A percentile compares a stretch with the other conserved stretches of the same genome.
These are phyloP conservation scores for Talaromyces wortmannii DNA, from an alignment of 495 filamentous ascomycete genomes.

Conservation along the genomic window DNA sequence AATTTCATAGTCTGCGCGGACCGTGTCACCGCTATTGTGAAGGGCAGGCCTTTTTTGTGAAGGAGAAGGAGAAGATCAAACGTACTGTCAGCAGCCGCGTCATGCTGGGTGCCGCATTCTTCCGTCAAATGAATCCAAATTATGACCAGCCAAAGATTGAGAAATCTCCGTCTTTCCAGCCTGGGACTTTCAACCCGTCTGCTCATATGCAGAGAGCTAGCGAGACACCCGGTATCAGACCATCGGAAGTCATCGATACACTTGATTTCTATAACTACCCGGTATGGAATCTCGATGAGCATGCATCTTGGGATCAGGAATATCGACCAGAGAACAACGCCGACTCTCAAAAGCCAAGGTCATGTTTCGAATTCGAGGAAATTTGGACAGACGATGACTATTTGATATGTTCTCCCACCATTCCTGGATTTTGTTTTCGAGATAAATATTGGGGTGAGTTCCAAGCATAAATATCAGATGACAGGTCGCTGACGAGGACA, in stretches of 20 bases:
- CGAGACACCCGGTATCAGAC: not conserved
- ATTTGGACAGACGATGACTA: slow-evolving; percentile 10
- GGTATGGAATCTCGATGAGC: not conserved
- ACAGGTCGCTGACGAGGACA: not conserved
- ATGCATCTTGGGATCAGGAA: not conserved
- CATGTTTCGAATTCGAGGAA: not conserved
- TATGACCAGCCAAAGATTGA: too few species aligned
- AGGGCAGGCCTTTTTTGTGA: too few species aligned
- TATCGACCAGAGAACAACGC: not conserved
- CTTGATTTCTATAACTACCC: not conserved
- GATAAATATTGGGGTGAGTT: slow-evolving; percentile 12
- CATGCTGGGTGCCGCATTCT: too few species aligned
- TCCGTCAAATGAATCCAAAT: too few species aligned
- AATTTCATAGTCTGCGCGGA: too few species aligned
- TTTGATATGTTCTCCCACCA: slow-evolving; percentile 10
- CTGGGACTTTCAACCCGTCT: not conserved
- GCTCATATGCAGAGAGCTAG: not conserved
- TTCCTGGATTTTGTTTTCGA: slow-evolving; percentile 7
- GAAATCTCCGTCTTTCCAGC: not conserved
- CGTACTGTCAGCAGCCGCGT: too few species aligned
- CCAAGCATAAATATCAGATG: not conserved
- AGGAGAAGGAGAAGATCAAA: too few species aligned
- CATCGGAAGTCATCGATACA: not conserved
- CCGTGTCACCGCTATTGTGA: too few species aligned
- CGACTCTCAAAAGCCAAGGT: not conserved